Percentiles rank a stretch among this genome's conserved stretches.
phyloP scores from a whole-genome alignment of 176 grass and related monocot species.

The Triticum monococcum region DNA sequence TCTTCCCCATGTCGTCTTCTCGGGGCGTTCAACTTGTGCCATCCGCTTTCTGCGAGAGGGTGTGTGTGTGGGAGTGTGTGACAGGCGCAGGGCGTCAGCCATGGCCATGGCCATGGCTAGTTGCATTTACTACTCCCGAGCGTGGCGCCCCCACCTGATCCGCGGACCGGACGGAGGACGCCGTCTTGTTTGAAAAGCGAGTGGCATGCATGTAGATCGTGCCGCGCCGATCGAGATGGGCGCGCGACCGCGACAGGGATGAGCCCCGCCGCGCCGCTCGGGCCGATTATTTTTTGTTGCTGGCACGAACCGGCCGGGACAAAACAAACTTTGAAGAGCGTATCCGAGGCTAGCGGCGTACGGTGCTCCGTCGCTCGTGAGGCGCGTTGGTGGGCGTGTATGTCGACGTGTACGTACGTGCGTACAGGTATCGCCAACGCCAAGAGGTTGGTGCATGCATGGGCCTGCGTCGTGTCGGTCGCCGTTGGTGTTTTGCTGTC shows the following conservation, averaged over 20 bases:
- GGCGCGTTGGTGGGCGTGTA: neutral
- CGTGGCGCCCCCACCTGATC: neutral
- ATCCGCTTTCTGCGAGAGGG: neutral
- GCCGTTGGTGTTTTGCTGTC: neutral
- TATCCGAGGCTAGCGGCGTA: neutral
- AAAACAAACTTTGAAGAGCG: neutral
- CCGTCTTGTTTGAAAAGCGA: neutral
- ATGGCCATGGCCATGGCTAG: neutral
- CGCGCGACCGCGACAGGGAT: neutral
- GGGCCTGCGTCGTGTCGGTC: neutral
- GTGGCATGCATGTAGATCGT: neutral
- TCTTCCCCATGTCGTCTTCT: slow-evolving; percentile 7
- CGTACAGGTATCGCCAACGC: neutral
- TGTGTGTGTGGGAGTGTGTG: neutral
- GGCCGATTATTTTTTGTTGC: neutral
- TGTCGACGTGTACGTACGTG: neutral
- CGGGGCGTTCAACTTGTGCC: slow-evolving; percentile 10
- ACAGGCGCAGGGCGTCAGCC: neutral
- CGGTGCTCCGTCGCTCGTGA: neutral
- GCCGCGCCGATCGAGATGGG: neutral
- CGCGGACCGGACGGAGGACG: neutral
- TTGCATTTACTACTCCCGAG: neutral
- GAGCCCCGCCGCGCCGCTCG: too few species aligned
- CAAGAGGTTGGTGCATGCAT: neutral
- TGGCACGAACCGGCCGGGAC: neutral